A percentile compares a stretch with the other conserved stretches of the same genome.
Conservation (phyloP, 2,329 filamentous ascomycete genomes). For the Epichloe uncinata region DNA sequence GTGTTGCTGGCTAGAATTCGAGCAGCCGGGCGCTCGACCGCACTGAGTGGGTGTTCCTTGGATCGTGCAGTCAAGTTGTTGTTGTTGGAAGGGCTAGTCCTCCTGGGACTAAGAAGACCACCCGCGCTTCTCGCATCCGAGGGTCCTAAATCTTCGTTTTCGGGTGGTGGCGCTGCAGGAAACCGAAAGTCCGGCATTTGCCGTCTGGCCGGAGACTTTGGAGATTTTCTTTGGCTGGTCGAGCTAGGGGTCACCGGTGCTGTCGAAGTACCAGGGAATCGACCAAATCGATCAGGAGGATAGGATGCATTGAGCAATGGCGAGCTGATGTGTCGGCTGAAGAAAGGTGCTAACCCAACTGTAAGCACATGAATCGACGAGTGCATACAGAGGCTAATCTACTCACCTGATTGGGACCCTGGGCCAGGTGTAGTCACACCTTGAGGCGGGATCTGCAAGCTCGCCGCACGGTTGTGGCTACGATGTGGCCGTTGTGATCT, state of each 20-base stretch:
- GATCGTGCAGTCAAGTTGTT: conserved; percentile 25
- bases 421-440: conserved; percentile 30
- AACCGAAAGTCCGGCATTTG: conserved; percentile 43
- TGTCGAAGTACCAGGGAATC: conserved; percentile 28
- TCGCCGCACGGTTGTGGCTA: conserved; percentile 66
- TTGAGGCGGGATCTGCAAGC: conserved; percentile 52
- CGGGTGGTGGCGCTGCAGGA: conserved; percentile 32
- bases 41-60: conserved; percentile 33
- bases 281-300: conserved; percentile 33
- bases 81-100: conserved; percentile 18
- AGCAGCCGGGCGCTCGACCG: conserved; percentile 45
- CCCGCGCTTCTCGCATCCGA: conserved; percentile 21
- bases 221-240: conserved; percentile 23
- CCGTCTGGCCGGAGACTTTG: conserved; percentile 14
- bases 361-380: background rate
- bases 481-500: conserved; percentile 39
- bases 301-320: conserved; percentile 43
- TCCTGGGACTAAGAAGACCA: conserved; percentile 26
- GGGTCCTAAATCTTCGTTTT: conserved; percentile 18
- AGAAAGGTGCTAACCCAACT: conserved; percentile 16
- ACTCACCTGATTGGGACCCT: conserved; percentile 25
- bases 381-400: background rate
- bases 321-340: conserved; percentile 32
- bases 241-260: conserved; percentile 31
- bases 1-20: conserved; percentile 68